A percentile compares a stretch with the other conserved stretches of the same genome.
Conservation (phyloP, 2,329 filamentous ascomycete genomes). For the Monilinia polystroma region DNA sequence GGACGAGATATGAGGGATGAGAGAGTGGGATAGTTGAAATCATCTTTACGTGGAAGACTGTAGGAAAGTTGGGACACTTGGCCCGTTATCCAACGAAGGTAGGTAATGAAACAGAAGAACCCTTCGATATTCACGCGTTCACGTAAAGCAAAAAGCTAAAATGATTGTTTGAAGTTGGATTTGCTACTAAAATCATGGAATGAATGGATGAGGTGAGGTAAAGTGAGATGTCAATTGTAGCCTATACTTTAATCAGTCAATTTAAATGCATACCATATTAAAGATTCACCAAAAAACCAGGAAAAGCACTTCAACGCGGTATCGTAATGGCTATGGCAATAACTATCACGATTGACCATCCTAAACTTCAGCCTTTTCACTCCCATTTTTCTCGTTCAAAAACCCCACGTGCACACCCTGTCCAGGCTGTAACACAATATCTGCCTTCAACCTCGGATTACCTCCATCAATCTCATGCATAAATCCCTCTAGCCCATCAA, state of each 20-base stretch:
- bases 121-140: no score
- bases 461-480: conserved; percentile 57
- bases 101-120: background rate
- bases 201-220: background rate
- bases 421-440: conserved; percentile 60
- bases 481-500: conserved; percentile 59
- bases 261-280: background rate
- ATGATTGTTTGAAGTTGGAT: background rate
- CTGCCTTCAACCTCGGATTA: conserved; percentile 53
- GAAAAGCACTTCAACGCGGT: background rate
- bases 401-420: conserved; percentile 59
- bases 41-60: background rate
- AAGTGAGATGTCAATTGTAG: background rate
- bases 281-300: background rate
- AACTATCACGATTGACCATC: background rate
- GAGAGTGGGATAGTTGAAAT: no score
- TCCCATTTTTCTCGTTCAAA: conserved; percentile 44
- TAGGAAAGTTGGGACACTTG: background rate
- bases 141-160: no score
- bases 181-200: background rate
- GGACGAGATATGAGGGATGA: no score
- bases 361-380: background rate
- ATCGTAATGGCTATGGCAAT: background rate
- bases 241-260: background rate
- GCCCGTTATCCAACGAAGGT: background rate